Evolutionary conservation across 2,329 filamentous ascomycete genomes (phyloP).

Genomic region (Sporothrix phasma): DNA sequence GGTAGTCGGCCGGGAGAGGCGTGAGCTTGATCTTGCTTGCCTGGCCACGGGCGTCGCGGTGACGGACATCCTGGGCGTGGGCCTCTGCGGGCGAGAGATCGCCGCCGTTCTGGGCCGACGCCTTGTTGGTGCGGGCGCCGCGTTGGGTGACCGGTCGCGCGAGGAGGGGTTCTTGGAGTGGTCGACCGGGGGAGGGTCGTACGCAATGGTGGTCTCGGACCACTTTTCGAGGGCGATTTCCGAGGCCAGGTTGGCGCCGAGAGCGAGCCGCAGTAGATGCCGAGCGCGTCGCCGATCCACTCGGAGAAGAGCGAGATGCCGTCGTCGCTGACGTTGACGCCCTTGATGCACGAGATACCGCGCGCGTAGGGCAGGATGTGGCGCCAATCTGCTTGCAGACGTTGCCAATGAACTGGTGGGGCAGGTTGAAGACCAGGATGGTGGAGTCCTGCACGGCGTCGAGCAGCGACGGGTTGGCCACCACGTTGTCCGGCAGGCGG

Average conservation of each 20-base stretch:
- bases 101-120: neutral
- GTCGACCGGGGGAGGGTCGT: conserved; percentile 84
- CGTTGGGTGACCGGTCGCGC: conserved; percentile 37
- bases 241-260: conserved; percentile 94
- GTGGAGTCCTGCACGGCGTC: conserved; percentile 76
- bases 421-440: conserved; percentile 90
- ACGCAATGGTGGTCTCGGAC: conserved; percentile 93
- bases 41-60: conserved; percentile 52
- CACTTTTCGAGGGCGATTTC: conserved; percentile 91
- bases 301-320: conserved; percentile 88
- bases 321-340: conserved; percentile 81
- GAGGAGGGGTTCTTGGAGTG: conserved; percentile 61
- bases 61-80: conserved; percentile 30
- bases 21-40: conserved; percentile 60
- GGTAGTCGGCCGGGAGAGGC: conserved; percentile 71
- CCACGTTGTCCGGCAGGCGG: conserved; percentile 67
- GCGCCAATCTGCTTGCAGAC: conserved; percentile 75
- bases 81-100: conserved; percentile 26
- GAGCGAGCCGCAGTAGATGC: conserved; percentile 93
- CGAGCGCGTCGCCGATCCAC: conserved; percentile 79
- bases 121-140: neutral
- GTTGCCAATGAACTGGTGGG: conserved; percentile 88
- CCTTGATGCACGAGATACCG: conserved; percentile 96
- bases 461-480: conserved; percentile 71
- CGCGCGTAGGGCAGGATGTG: conserved; percentile 86